A percentile compares a stretch with the other conserved stretches of the same genome.
phyloP scores from a whole-genome alignment of 495 filamentous ascomycete genomes.

The Aspergillus biplanus region DNA sequence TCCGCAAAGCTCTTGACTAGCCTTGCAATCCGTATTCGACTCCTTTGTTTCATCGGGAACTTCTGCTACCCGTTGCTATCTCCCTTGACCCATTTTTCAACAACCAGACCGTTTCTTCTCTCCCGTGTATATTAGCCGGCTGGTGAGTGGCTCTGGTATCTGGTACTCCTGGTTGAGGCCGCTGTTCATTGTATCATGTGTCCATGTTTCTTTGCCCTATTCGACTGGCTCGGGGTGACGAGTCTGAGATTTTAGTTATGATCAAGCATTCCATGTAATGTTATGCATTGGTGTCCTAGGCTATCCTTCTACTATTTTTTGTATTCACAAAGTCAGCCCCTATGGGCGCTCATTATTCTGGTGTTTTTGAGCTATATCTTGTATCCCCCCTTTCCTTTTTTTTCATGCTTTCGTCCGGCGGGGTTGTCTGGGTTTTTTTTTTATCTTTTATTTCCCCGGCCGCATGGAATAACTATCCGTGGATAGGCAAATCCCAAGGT shows the following conservation, averaged over 20 bases:
- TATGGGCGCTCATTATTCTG: neutral
- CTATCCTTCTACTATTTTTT: slow-evolving; percentile 17
- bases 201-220: slow-evolving; percentile 19
- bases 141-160: slow-evolving; percentile 17
- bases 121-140: slow-evolving; percentile 25
- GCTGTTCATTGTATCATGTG: slow-evolving; percentile 26
- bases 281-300: slow-evolving; percentile 18
- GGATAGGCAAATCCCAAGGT: neutral
- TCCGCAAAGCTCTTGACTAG: slow-evolving; percentile 68
- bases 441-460: neutral
- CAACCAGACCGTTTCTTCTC: slow-evolving; percentile 5
- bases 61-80: slow-evolving; percentile 15
- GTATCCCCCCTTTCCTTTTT: neutral
- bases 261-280: slow-evolving; percentile 20
- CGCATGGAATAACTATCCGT: neutral
- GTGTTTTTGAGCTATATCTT: slow-evolving; percentile 4
- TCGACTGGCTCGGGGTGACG: slow-evolving; percentile 18
- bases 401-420: neutral
- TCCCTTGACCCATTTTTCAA: neutral
- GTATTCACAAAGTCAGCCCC: neutral
- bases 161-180: slow-evolving; percentile 24
- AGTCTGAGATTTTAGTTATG: slow-evolving; percentile 21
- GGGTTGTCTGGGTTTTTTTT: neutral
- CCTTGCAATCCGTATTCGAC: slow-evolving; percentile 19
- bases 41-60: slow-evolving; percentile 2